Base-by-base conservation (phyloP, 495 filamentous ascomycete genomes). In the Neurospora sp. region DNA sequence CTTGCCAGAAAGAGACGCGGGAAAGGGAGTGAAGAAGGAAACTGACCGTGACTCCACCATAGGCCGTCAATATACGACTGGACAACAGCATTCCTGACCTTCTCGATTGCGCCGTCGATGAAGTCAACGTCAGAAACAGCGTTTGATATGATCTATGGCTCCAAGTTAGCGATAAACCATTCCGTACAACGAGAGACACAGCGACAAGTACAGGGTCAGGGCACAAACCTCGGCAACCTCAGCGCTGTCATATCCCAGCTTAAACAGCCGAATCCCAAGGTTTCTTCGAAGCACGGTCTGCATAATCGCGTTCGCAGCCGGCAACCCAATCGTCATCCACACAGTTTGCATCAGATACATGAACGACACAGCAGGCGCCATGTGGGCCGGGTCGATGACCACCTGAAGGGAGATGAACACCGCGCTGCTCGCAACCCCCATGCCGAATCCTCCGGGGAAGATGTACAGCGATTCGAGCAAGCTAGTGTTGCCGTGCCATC, bases 391-490 rank as follows among this genome's bases (percentile, higher is more conserved):
- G 18, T 87, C 83, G 23, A 90, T 75, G 39, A 85, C 80, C 7
- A 86, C 82, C 27, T 89, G 87, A 70, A 91, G 85, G 4, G 84
- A 83, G 39, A 91, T 83, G 76, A 90, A 91, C 0, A 85, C 79
- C 0, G 88, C 84, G 0, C 84, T 85, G 3, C 82, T 78, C 0
- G 86, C 84, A 35, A 89, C 83, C 1, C 88, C 88, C 3, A 84
- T 87, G 4, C 89, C 89, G 70, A 91, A 80, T 2, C 83, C 83
- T 42, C 86, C 84, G 73, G 88, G 89, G 11, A 88, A 77, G 69
- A 92, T 91, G 76, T 90, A 91, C 0, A 92, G 75, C 0, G 89
- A 89, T 72, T 91, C 90, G 78, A 81, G 83, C 78, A 84, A 83
- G 35, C 86, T 85, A 0, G 89, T 92, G 72, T 89, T 71, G 1